These are phyloP conservation scores for Aspergillus hiratsukae DNA, from an alignment of 2,329 filamentous ascomycete genomes.

Conservation along the genomic window DNA sequence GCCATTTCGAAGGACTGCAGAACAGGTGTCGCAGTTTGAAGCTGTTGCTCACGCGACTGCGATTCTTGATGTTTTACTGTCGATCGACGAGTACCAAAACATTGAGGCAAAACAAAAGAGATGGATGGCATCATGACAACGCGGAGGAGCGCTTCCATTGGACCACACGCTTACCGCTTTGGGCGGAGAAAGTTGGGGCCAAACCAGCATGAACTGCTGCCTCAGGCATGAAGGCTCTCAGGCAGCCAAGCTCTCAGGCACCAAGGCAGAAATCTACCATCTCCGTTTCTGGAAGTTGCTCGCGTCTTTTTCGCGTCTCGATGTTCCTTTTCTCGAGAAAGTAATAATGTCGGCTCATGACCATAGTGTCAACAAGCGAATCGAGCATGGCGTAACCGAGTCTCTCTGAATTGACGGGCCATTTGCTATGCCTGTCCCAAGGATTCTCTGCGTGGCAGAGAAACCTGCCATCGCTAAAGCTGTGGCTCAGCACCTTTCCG, in stretches of 20 bases:
- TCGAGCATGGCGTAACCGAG: neutral
- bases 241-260: constrained; percentile 1
- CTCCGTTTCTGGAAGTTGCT: constrained; percentile 5
- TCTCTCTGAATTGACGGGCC: neutral
- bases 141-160: neutral
- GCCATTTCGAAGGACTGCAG: constrained; percentile 47
- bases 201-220: neutral
- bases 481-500: constrained; percentile 82
- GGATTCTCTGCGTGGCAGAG: constrained; percentile 72
- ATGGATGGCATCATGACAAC: constrained; percentile 6
- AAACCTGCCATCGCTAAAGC: constrained; percentile 96
- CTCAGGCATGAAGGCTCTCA: constrained; percentile 1
- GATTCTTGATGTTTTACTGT: neutral
- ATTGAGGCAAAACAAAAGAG: neutral
- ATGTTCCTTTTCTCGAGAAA: neutral
- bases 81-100: neutral
- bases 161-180: constrained; percentile 2
- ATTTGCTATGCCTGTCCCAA: constrained; percentile 24
- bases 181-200: neutral
- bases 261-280: neutral
- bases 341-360: neutral
- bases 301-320: constrained; percentile 18
- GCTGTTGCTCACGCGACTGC: neutral
- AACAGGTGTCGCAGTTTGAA: neutral
- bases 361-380: neutral